These are phyloP conservation scores for Zasmidium citrigriseum DNA, from an alignment of 2,329 filamentous ascomycete species.

Conservation along the genomic window DNA sequence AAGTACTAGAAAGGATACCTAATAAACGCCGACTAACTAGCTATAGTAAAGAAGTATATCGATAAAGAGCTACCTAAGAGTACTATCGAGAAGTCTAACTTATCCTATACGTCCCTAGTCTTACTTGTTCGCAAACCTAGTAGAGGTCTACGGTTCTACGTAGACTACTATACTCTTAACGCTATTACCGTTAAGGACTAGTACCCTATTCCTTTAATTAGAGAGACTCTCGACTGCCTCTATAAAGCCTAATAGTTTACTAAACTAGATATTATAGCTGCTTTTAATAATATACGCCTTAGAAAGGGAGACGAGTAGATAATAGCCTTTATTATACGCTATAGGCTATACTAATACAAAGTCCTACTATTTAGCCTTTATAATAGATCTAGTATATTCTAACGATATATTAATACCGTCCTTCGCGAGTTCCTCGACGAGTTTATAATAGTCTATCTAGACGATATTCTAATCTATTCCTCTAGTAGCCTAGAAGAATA, in stretches of 20 bases:
- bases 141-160: neutral
- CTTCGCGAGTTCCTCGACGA: conserved; percentile 24
- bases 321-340: no score
- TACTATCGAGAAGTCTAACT: neutral
- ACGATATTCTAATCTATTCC: conserved; percentile 33
- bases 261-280: conserved; percentile 2
- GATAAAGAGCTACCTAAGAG: neutral
- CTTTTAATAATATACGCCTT: conserved; percentile 24
- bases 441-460: no score
- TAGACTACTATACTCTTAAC: conserved; percentile 4
- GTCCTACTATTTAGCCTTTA: no score
- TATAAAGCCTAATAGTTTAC: conserved; percentile 2
- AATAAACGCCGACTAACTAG: no score
- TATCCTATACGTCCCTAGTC: neutral
- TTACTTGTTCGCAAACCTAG: conserved; percentile 6
- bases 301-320: no score
- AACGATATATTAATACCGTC: conserved; percentile 23
- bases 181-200: conserved; percentile 1
- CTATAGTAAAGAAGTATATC: neutral
- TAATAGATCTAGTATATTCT: conserved; percentile 28
- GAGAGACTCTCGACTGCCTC: conserved; percentile 2
- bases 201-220: conserved; percentile 3
- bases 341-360: no score
- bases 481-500: conserved; percentile 29
- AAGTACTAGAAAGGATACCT: neutral